A percentile compares a stretch with the other conserved stretches of the same genome.
These are phyloP conservation scores for Wickerhamiella dianesei DNA, from an alignment of 805 yeast genomes.

Conservation along the genomic window DNA sequence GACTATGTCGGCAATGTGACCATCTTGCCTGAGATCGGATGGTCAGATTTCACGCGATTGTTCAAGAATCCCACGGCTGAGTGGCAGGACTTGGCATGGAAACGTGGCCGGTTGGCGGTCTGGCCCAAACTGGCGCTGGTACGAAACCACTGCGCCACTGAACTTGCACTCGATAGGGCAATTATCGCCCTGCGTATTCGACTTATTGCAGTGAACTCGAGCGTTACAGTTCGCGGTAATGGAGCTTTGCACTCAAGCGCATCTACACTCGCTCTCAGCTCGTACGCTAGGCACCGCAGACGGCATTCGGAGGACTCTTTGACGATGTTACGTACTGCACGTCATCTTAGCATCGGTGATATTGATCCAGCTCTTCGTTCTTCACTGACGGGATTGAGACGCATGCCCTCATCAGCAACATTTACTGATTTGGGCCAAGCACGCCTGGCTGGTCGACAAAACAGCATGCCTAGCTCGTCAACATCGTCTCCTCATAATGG, in stretches of 20 bases:
- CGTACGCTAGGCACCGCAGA: neutral
- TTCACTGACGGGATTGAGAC: neutral
- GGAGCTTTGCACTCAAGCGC: neutral
- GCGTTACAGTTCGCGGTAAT: neutral
- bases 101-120: conserved; percentile 79
- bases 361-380: neutral
- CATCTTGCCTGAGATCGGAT: conserved; percentile 61
- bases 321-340: neutral
- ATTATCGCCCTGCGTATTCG: conserved; percentile 46
- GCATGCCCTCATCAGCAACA: neutral
- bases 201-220: conserved; percentile 8
- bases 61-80: conserved; percentile 73
- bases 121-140: conserved; percentile 88
- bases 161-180: conserved; percentile 71
- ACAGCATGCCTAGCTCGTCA: neutral
- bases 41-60: conserved; percentile 45
- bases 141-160: conserved; percentile 79
- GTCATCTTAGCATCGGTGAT: neutral
- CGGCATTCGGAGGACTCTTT: neutral
- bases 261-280: neutral
- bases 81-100: conserved; percentile 52
- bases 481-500: neutral
- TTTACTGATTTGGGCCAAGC: neutral
- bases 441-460: neutral
- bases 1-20: conserved; percentile 90